These are phyloP conservation scores for Epicoccum sorghinum DNA, from an alignment of 2,329 filamentous ascomycete genomes.

Conservation along the genomic window DNA sequence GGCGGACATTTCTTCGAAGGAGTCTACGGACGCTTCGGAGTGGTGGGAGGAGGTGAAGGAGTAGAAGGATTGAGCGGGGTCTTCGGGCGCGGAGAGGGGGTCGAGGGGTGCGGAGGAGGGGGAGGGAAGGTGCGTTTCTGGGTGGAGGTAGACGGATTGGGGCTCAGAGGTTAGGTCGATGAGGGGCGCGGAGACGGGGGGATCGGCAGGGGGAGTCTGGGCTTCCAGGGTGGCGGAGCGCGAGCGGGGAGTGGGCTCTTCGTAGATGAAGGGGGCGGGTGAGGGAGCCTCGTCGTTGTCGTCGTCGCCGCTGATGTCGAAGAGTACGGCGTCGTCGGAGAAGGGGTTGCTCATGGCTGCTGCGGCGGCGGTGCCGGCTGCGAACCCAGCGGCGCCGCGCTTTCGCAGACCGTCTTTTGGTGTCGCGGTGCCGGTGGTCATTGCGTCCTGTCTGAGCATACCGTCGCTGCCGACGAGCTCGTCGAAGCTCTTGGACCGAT, in stretches of 20 bases:
- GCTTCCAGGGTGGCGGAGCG: constrained; percentile 38
- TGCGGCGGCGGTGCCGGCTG: constrained; percentile 46
- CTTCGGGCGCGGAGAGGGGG: constrained; percentile 26
- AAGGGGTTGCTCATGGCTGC: constrained; percentile 52
- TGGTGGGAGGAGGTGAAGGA: constrained; percentile 40
- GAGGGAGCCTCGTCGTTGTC: constrained; percentile 39
- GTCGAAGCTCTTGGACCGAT: constrained; percentile 46
- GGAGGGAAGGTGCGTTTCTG: constrained; percentile 11
- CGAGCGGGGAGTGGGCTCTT: constrained; percentile 20
- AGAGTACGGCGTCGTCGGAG: constrained; percentile 50
- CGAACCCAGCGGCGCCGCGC: constrained; percentile 46
- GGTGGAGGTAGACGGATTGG: constrained; percentile 11
- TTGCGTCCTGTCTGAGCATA: constrained; percentile 40
- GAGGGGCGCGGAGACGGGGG: constrained; percentile 21
- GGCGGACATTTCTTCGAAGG: constrained; percentile 38
- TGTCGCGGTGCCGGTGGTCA: constrained; percentile 31
- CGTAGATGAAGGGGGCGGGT: constrained; percentile 34
- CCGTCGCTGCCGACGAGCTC: constrained; percentile 50
- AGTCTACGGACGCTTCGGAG: constrained; percentile 13
- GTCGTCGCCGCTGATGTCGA: constrained; percentile 49
- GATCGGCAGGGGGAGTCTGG: constrained; percentile 3
- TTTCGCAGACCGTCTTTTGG: constrained; percentile 29
- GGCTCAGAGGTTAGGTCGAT: constrained; percentile 40
- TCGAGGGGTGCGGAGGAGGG: constrained; percentile 12
- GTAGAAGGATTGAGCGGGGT: constrained; percentile 46